Conservation (phyloP, 805 yeast species). For the Starmerella lactis-condensi region DNA sequence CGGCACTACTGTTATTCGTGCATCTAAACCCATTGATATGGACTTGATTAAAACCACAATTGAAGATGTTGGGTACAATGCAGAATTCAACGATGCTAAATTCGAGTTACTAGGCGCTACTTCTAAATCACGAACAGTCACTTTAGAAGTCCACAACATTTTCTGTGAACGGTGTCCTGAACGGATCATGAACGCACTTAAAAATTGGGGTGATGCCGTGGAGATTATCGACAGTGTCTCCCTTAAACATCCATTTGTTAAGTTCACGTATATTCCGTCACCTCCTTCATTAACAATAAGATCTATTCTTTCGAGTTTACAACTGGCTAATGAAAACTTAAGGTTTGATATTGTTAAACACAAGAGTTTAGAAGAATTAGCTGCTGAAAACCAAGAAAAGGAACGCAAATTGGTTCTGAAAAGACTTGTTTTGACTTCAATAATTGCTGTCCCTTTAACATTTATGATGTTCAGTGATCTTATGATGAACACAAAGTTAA, state of each 20-base stretch:
- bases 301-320: constrained; percentile 32
- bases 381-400: constrained; percentile 24
- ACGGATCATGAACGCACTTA: constrained; percentile 31
- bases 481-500: constrained; percentile 26
- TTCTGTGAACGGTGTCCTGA: constrained; percentile 54
- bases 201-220: constrained; percentile 38
- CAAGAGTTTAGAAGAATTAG: constrained; percentile 44
- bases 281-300: constrained; percentile 36
- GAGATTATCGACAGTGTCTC: constrained; percentile 39
- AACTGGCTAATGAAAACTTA: constrained; percentile 31
- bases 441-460: constrained; percentile 35
- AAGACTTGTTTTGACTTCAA: constrained; percentile 29
- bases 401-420: constrained; percentile 29
- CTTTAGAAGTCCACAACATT: constrained; percentile 45
- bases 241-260: constrained; percentile 37
- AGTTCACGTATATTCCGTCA: constrained; percentile 46
- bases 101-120: constrained; percentile 28
- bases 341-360: constrained; percentile 37
- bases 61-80: constrained; percentile 53
- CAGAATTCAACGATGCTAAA: constrained; percentile 29
- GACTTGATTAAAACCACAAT: constrained; percentile 31
- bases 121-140: constrained; percentile 37
- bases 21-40: constrained; percentile 26
- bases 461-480: constrained; percentile 53
- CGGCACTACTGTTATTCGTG: constrained; percentile 43